phyloP scores from a whole-genome alignment of 2,329 filamentous ascomycete species.

The Diaporthe ampelina region DNA sequence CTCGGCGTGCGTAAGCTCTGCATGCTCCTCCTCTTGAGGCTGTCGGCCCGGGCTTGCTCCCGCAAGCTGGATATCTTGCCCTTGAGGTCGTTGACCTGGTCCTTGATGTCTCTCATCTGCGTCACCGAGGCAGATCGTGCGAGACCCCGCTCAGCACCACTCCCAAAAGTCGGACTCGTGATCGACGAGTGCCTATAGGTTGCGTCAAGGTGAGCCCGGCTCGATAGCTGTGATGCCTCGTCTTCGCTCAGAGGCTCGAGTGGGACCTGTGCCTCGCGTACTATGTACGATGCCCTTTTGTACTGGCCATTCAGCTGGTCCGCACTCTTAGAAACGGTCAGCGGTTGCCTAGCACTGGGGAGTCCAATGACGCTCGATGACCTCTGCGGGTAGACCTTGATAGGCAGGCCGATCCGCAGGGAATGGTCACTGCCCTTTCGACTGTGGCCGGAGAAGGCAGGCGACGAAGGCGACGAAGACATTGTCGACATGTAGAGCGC shows the following conservation, averaged over 20 bases:
- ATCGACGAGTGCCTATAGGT: conserved; percentile 51
- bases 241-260: conserved; percentile 70
- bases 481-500: conserved; percentile 52
- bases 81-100: conserved; percentile 88
- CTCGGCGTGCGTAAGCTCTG: conserved; percentile 82
- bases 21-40: conserved; percentile 80
- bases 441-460: conserved; percentile 60
- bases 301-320: conserved; percentile 55
- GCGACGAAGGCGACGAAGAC: conserved; percentile 45
- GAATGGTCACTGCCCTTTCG: conserved; percentile 74
- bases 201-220: neutral
- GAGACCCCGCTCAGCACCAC: conserved; percentile 61
- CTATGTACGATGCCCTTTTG: conserved; percentile 53
- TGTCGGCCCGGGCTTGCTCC: conserved; percentile 84
- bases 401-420: conserved; percentile 59
- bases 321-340: conserved; percentile 59
- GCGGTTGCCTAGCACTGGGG: conserved; percentile 68
- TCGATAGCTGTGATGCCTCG: conserved; percentile 51
- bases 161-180: conserved; percentile 61
- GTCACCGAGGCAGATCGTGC: conserved; percentile 79
- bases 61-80: conserved; percentile 86
- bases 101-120: conserved; percentile 80
- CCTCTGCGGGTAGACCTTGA: conserved; percentile 63
- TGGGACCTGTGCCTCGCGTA: conserved; percentile 53
- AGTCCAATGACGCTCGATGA: conserved; percentile 75